Percentiles rank a stretch among this genome's conserved stretches.
These are phyloP conservation scores for Cardamine occulta DNA, from an alignment of 345 rosid species.

Conservation along the genomic window DNA sequence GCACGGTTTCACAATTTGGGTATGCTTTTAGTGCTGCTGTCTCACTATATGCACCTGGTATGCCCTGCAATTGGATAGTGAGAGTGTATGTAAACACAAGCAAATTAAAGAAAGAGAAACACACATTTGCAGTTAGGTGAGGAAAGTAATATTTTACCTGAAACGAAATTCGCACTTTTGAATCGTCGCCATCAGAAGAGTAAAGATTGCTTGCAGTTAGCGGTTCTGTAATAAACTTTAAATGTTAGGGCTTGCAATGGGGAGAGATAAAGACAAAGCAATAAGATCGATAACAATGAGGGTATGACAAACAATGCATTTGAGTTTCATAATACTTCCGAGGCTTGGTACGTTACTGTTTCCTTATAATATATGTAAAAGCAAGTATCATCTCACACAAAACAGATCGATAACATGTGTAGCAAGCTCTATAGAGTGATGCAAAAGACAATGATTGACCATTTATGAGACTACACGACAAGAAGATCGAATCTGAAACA, in stretches of 20 bases:
- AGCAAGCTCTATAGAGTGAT: slow-evolving; percentile 5
- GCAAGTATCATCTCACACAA: slow-evolving; percentile 2
- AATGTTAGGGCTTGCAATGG: slow-evolving; percentile 3
- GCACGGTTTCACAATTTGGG: slow-evolving; percentile 88
- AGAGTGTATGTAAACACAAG: slow-evolving; percentile 32
- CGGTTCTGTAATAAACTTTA: slow-evolving; percentile 65
- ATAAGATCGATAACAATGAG: slow-evolving; percentile 4
- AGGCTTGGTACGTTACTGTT: slow-evolving; percentile 5
- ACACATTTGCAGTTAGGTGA: slow-evolving; percentile 22
- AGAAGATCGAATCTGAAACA: slow-evolving; percentile 5
- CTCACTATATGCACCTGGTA: slow-evolving; percentile 92
- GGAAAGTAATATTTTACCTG: slow-evolving; percentile 58
- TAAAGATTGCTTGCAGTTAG: slow-evolving; percentile 56
- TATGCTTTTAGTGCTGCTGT: slow-evolving; percentile 87
- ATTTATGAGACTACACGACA: slow-evolving; percentile 24
- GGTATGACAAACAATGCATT: slow-evolving; percentile 29
- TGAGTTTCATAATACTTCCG: slow-evolving; percentile 18
- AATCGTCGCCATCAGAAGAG: slow-evolving; percentile 49
- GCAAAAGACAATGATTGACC: slow-evolving; percentile 8
- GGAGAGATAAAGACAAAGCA: slow-evolving; percentile 5
- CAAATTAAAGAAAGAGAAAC: slow-evolving; percentile 26
- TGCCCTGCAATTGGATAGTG: slow-evolving; percentile 58
- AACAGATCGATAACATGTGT: slow-evolving; percentile 13
- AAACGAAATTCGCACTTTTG: slow-evolving; percentile 79
- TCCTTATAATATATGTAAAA: neutral